Evolutionary conservation across 1,284 basidiomycete genomes (phyloP), one percentile per base, ranked within the genome.

Genomic region (Cutaneotrichosporon sp.): DNA sequence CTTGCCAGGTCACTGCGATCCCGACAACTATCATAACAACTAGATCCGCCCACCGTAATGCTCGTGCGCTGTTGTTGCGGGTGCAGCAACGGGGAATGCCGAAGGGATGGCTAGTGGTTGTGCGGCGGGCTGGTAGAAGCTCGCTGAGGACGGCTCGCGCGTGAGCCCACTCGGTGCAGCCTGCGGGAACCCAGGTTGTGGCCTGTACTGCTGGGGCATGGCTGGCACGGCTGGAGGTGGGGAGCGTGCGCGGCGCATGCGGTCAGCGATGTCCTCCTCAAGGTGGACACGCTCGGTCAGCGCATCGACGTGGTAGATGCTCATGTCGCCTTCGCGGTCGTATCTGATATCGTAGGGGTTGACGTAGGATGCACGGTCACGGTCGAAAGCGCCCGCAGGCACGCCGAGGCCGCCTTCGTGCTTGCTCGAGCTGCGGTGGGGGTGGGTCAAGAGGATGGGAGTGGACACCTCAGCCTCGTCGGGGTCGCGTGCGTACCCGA

Each of bases 301-400:
- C 26, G 59, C 58, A 53, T 70, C 70, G 53, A 69, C 67, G 60
- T 69, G 62, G 63, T 75, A 75, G 16, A 72, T 60, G 52, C 70
- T 72, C 70, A 73, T 75, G 59, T 67, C 65, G 60, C 70, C 66
- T 22, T 60, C 56, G 16, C 55, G 58, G 56, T 70, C 63, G 64
- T 65, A 75, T 66, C 62, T 56, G 21, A 73, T 73, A 55, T 73
- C 72, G 62, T 72, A 75, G 2, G 73, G 72, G 30, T 70, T 74
- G 47, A 66, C 66, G 63, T 73, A 74, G 60, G 65, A 67, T 16
- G 61, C 59, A 58, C 65, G 53, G 40, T 56, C 31, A 34, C 49
- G 46, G 47, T 42, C 21, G 30, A 42, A 42, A 13, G 10, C 14
- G 40, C 13, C 40, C 6, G 9, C 40, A 9, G 36, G 36, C 21